phyloP scores from a whole-genome alignment of 768 basidiomycete species.

The Russula foetens region DNA sequence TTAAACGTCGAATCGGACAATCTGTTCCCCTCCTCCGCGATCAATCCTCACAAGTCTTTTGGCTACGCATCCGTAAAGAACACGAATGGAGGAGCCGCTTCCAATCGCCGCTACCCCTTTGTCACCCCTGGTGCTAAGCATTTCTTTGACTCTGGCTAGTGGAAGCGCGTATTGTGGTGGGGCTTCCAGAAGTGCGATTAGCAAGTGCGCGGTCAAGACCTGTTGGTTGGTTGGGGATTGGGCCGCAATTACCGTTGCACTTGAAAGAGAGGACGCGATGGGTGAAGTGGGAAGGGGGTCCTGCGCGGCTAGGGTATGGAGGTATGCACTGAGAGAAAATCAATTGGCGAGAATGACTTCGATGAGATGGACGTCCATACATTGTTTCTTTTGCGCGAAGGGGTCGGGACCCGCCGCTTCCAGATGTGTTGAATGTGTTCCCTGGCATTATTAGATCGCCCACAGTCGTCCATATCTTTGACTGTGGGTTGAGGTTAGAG shows the following conservation, averaged over 20 bases:
- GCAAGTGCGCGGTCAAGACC: slow-evolving; percentile 59
- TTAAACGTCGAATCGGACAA: slow-evolving; percentile 61
- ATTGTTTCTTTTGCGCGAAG: slow-evolving; percentile 54
- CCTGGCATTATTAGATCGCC: slow-evolving; percentile 59
- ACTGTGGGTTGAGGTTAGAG: slow-evolving; percentile 30
- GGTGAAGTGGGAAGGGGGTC: slow-evolving; percentile 50
- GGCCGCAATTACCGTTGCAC: slow-evolving; percentile 26
- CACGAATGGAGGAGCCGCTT: slow-evolving; percentile 39
- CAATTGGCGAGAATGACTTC: slow-evolving; percentile 1
- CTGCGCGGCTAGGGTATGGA: slow-evolving; percentile 46
- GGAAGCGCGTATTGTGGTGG: slow-evolving; percentile 49
- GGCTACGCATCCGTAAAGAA: slow-evolving; percentile 73
- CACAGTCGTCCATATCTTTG: slow-evolving; percentile 60
- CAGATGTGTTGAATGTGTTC: slow-evolving; percentile 32
- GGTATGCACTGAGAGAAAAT: slow-evolving; percentile 37
- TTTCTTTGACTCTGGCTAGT: slow-evolving; percentile 53
- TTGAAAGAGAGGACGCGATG: slow-evolving; percentile 45
- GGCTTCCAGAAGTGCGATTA: slow-evolving; percentile 48
- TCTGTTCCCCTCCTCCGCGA: slow-evolving; percentile 63
- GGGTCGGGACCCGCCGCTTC: slow-evolving; percentile 31
- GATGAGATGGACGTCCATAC: slow-evolving; percentile 30
- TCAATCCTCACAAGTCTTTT: slow-evolving; percentile 75
- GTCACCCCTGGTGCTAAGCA: slow-evolving; percentile 39
- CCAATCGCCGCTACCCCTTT: slow-evolving; percentile 23
- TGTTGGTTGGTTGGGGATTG: slow-evolving; percentile 54